Evolutionary conservation across 2,329 filamentous ascomycete species (phyloP).

Genomic region (Pseudogymnoascus sp.): DNA sequence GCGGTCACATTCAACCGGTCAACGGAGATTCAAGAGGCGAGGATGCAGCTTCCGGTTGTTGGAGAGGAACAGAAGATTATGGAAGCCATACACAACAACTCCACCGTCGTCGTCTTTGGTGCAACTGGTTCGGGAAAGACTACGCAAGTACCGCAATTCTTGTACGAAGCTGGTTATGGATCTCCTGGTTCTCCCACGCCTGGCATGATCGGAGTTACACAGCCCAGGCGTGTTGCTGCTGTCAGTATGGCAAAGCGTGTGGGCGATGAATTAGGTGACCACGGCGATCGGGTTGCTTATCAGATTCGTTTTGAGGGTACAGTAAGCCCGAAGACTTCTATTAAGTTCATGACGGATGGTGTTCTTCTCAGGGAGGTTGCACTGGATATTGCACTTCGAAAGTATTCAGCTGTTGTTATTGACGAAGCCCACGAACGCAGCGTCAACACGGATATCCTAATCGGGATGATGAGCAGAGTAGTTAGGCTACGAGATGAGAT

Average conservation of each 20-base stretch:
- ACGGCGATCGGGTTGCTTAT: constrained; percentile 74
- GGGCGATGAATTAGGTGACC: constrained; percentile 71
- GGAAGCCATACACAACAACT: constrained; percentile 91
- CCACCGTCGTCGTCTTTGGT: constrained; percentile 85
- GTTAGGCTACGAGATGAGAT: constrained; percentile 75
- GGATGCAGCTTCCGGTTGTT: constrained; percentile 79
- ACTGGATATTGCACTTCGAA: constrained; percentile 77
- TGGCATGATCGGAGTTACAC: constrained; percentile 90
- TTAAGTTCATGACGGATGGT: constrained; percentile 99
- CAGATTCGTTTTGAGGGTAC: constrained; percentile 93
- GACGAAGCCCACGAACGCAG: constrained; percentile 97
- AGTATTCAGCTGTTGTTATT: constrained; percentile 90
- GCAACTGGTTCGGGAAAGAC: constrained; percentile 97
- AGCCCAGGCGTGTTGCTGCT: constrained; percentile 87
- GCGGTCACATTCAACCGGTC: constrained; percentile 65
- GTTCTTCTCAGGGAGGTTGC: constrained; percentile 86
- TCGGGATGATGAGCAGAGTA: constrained; percentile 91
- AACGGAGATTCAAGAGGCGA: constrained; percentile 67
- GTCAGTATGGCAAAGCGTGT: constrained; percentile 96
- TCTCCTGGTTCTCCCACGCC: constrained; percentile 69
- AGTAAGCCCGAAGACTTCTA: constrained; percentile 68
- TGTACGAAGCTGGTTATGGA: constrained; percentile 90
- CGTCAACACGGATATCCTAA: constrained; percentile 96
- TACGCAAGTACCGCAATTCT: constrained; percentile 91
- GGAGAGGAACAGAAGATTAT: constrained; percentile 96